Base-by-base conservation (phyloP, 306 rosid genomes). In the Cucurbita maxima region DNA sequence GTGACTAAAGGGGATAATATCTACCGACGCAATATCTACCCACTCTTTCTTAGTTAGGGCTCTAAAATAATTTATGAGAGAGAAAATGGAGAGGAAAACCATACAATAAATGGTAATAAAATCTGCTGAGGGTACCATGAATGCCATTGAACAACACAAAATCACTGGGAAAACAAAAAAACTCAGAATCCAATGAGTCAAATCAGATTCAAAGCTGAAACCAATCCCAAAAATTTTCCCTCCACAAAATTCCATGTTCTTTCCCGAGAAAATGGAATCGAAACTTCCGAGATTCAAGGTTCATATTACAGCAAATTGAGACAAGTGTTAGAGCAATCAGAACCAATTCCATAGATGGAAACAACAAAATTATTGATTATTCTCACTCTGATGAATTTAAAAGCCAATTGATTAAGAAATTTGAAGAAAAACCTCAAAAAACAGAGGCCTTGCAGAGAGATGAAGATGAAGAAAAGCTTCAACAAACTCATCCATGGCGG, bases 401-500 rank as follows among this genome's bases (percentile, higher is more conserved):
- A 30, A 2, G 3, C 3, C 34, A 30, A 30, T 30, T 30, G 34
- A 30, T 30, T 8, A 3, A 41, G 51, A 63, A 64, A 64, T n/a
- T 62, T 38, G 43, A 20, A 13, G 10, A 58, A 10, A 30, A 61
- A 61, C 7, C 68, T 60, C 25, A n/a, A 66, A 66, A 41, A 43
- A 20, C 72, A 44, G 72, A 66, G 72, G 72, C 3, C 5, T 43
- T 43, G 18, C 72, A 14, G 45, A 64, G 72, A 43, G 72, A 43
- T 14, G 71, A 63, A 38, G 52, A 0, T 2, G n/a, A 50, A 14
- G 56, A 16, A 16, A 41, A 64, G 71, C 71, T 43, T 40, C 34
- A 64, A 19, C 53, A 64, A 41, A 64, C 71, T n/a, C 71, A 64
- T n/a, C 52, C 41, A 63, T 63, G 71, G 71, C 48, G 47, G 68